Evolutionary conservation across 805 yeast genomes (phyloP).

Genomic region (Tetrapisispora nanseiensis): DNA sequence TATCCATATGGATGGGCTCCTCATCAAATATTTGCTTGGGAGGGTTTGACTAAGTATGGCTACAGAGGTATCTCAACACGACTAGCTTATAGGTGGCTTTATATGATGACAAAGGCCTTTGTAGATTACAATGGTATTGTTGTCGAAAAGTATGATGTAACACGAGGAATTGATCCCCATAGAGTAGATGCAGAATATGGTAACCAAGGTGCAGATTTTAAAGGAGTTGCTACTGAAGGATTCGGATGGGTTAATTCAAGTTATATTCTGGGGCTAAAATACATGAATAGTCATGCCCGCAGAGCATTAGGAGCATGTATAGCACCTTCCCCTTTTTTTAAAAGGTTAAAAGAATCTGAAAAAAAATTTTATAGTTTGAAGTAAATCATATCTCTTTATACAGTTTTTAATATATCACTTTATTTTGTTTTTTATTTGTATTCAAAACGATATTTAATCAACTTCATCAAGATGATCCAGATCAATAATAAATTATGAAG

Average conservation of each 20-base stretch:
- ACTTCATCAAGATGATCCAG: too few species aligned
- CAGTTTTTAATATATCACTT: too few species aligned
- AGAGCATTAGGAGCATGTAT: conserved; percentile 75
- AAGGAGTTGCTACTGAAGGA: conserved; percentile 91
- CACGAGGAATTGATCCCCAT: conserved; percentile 74
- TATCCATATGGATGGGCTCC: conserved; percentile 99
- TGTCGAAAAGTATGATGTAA: conserved; percentile 90
- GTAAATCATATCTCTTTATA: not conserved
- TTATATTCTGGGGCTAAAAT: conserved; percentile 60
- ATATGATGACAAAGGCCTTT: conserved; percentile 77
- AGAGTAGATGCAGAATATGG: conserved; percentile 94
- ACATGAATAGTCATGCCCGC: conserved; percentile 53
- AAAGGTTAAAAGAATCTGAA: conserved; percentile 36
- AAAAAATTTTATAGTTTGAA: conserved; percentile 29
- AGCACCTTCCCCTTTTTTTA: conserved; percentile 56
- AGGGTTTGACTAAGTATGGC: conserved; percentile 68
- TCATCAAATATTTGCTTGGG: conserved; percentile 92
- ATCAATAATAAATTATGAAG: too few species aligned
- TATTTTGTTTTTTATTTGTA: not conserved
- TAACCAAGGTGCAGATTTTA: conserved; percentile 86
- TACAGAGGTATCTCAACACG: conserved; percentile 55
- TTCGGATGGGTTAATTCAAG: conserved; percentile 98
- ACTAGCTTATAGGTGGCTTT: conserved; percentile 80
- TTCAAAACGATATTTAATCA: too few species aligned
- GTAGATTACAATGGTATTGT: conserved; percentile 91